phyloP scores from a whole-genome alignment of 2,329 filamentous ascomycete genomes.

The Hypoxylon sp. region DNA sequence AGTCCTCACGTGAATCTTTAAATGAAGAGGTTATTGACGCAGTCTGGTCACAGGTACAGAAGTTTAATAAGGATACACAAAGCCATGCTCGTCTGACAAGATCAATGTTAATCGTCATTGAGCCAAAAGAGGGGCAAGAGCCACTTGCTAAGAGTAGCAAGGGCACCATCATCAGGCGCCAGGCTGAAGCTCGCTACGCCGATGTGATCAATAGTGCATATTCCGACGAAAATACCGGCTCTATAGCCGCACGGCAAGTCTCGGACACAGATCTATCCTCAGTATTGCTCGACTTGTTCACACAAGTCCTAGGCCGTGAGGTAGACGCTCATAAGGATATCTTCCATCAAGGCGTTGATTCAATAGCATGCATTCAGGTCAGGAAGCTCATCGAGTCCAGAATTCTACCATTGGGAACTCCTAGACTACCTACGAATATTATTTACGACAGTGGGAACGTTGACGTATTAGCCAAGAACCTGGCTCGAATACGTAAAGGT shows the following conservation, averaged over 20 bases:
- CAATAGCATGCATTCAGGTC: constrained; percentile 67
- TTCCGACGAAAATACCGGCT: constrained; percentile 22
- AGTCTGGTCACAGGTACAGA: constrained; percentile 59
- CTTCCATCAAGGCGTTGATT: constrained; percentile 71
- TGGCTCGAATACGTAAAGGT: constrained; percentile 34
- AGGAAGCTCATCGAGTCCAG: constrained; percentile 52
- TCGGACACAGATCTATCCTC: constrained; percentile 53
- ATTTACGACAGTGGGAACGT: constrained; percentile 71
- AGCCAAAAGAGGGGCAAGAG: constrained; percentile 43
- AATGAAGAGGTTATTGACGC: constrained; percentile 57
- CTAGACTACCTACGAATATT: constrained; percentile 64
- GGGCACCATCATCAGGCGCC: constrained; percentile 66
- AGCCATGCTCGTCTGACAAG: constrained; percentile 63
- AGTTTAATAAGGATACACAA: constrained; percentile 62
- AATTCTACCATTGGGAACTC: constrained; percentile 34
- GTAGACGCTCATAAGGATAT: constrained; percentile 61
- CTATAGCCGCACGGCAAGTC: constrained; percentile 32
- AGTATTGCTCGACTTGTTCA: constrained; percentile 53
- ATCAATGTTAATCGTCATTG: constrained; percentile 64
- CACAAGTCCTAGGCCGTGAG: constrained; percentile 47
- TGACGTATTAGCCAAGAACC: constrained; percentile 44
- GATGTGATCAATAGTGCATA: constrained; percentile 63
- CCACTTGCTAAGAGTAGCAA: constrained; percentile 72
- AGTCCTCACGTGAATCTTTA: constrained; percentile 47
- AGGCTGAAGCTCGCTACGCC: constrained; percentile 63